Conservation (phyloP, 2,329 filamentous ascomycete genomes). For the Onygenales sp. region DNA sequence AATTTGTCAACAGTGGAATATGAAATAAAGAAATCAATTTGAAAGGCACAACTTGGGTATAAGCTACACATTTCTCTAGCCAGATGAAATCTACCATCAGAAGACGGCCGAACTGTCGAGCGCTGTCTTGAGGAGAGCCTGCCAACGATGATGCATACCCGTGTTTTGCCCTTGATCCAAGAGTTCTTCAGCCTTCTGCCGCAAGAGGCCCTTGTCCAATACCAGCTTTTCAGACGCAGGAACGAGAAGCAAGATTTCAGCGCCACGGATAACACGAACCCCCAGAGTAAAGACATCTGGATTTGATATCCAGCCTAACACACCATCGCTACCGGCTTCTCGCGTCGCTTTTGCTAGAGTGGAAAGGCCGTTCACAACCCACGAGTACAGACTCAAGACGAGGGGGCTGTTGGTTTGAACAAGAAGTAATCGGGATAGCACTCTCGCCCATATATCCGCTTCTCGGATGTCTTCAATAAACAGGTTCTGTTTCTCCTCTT, state of each 20-base stretch:
- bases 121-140: slow-evolving; percentile 6
- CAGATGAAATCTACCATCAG: background rate
- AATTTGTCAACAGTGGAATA: background rate
- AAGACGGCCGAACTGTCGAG: background rate
- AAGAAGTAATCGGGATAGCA: slow-evolving; percentile 32
- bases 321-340: slow-evolving; percentile 45
- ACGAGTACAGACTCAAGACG: slow-evolving; percentile 17
- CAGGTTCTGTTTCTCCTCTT: slow-evolving; percentile 87
- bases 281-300: slow-evolving; percentile 51
- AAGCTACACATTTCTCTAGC: background rate
- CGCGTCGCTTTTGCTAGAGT: slow-evolving; percentile 20
- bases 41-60: background rate
- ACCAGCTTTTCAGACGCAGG: slow-evolving; percentile 12
- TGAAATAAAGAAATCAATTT: background rate
- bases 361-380: slow-evolving; percentile 25
- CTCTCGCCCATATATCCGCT: slow-evolving; percentile 54
- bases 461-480: slow-evolving; percentile 78
- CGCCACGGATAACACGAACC: slow-evolving; percentile 29
- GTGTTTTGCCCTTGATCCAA: slow-evolving; percentile 14
- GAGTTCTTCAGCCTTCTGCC: slow-evolving; percentile 18
- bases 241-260: slow-evolving; percentile 22
- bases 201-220: slow-evolving; percentile 11
- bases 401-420: slow-evolving; percentile 12
- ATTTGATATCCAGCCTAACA: slow-evolving; percentile 64
- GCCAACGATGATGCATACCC: slow-evolving; percentile 24